Evolutionary conservation across 352 stramenopile genomes (phyloP), one percentile per base, ranked within the genome.

Genomic region (Phytophthora multivora): DNA sequence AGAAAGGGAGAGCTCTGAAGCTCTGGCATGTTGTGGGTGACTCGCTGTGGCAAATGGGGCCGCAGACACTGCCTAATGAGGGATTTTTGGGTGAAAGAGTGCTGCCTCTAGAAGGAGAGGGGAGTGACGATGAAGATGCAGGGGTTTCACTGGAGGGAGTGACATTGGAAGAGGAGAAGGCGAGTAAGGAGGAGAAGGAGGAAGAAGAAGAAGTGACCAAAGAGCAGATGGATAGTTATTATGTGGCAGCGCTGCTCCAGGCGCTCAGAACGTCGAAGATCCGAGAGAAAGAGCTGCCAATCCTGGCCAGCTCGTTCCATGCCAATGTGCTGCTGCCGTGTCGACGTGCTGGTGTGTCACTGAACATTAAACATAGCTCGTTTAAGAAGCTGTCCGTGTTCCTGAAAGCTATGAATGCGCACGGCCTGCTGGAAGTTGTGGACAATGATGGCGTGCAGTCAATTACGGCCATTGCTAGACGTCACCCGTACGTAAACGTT

Each of bases 381-480:
- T 90, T 91, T 67, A 93, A 92, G 76, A 93, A 96, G 58, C 59
- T 89, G 4, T 96, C 85, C 0, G 63, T 71, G 10, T 94, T 94
- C 52, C 50, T 96, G 7, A 86, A 80, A 40, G 52, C 62, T 18
- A 94, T 96, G 87, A 69, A 63, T 25, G 42, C 59, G 0, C 57
- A 80, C n/a, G 83, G 79, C 28, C 49, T 94, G 7, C 23, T 96
- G 15, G 48, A 51, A 12, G 61, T 94, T 0, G 63, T 43, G 36
- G 87, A 96, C 31, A 88, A 90, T 18, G 72, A 91, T 51, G 87
- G 87, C 23, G 79, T 96, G 16, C 85, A 93, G 71, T 90, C 80
- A 6, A 89, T 96, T 63, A 91, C 78, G 5, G 53, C 59, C 5
- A 83, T 96, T 41, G 55, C 51, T 9, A 68, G 73, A 48, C 83